These are phyloP conservation scores for Saccharomycopsis capsularis DNA, from an alignment of 805 yeast genomes.

Conservation along the genomic window DNA sequence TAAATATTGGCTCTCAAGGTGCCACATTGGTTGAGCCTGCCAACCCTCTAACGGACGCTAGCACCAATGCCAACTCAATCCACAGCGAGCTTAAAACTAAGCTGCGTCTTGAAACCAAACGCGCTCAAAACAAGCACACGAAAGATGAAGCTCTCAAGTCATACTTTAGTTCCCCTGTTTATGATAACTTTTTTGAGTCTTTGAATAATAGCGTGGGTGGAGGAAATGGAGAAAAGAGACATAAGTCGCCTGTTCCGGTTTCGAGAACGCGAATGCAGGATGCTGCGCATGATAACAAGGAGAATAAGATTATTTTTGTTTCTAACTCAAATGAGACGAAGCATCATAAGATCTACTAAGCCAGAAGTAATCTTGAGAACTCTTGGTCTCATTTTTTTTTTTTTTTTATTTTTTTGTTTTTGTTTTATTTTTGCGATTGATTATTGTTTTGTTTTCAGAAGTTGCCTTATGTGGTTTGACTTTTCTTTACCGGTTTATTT, in stretches of 20 bases:
- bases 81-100: background rate
- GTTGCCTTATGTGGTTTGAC: background rate
- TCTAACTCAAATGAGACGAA: conserved; percentile 17
- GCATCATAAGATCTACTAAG: conserved; percentile 12
- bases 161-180: conserved; percentile 5
- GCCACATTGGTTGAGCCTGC: background rate
- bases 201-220: conserved; percentile 1
- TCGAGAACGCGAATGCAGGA: background rate
- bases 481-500: too few relatives aligned
- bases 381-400: background rate
- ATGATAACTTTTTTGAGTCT: conserved; percentile 14
- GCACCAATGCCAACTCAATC: background rate
- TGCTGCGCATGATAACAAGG: conserved; percentile 1
- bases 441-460: background rate
- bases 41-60: too few relatives aligned
- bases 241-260: background rate
- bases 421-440: background rate
- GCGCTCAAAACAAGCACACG: background rate
- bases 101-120: background rate
- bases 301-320: conserved; percentile 19
- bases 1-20: background rate
- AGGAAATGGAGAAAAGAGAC: background rate
- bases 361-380: background rate
- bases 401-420: too few relatives aligned
- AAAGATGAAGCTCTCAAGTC: background rate